Evolutionary conservation across 2,329 filamentous ascomycete genomes (phyloP), one percentile per base, ranked within the genome.

Genomic region (Botrytis fabae): DNA sequence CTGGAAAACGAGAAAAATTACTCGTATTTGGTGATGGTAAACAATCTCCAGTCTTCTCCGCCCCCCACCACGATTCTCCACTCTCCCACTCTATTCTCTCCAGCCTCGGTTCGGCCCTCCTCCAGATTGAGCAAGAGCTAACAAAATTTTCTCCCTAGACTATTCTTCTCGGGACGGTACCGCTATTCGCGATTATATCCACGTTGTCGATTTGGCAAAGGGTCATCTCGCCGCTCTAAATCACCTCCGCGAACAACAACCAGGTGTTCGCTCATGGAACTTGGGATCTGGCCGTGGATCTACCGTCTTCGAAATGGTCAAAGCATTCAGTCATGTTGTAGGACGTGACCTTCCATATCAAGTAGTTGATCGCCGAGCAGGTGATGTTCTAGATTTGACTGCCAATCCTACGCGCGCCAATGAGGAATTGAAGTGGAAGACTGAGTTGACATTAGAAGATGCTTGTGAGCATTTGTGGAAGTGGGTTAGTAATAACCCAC

Each of bases 261-360:
- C 96, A 28, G 96, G 96, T 73, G 93, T 98, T 77, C 92, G 93
- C 82, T 95, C 94, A 73, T 99, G 95, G 95, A 99, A 99, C 84
- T 83, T 99, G 78, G 97, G 97, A 73, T 97, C 95, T 0, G 96
- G 96, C 75, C 93, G 92, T 78, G 96, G 96, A 78, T 97, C 92
- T 83, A 99, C 96, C 35, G 96, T 99, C 73, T 96, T 95, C 81
- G 95, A 99, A 82, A 99, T 99, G 86, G 91, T 99, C 88, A 93
- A 95, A 78, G 95, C 96, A 71, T 99, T 99, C 85, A 93, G 91
- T 84, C 84, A 89, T 69, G 94, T 93, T 28, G 95, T 98, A 35
- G 96, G 96, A 75, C 92, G 90, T 69, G 90, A 96, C 73, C 87
- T 99, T 40, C 88, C 92, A 54, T 98, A 98, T 85, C 88, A 98